Conservation (phyloP, 441 rosid species). For the Codiaeum variegatum region DNA sequence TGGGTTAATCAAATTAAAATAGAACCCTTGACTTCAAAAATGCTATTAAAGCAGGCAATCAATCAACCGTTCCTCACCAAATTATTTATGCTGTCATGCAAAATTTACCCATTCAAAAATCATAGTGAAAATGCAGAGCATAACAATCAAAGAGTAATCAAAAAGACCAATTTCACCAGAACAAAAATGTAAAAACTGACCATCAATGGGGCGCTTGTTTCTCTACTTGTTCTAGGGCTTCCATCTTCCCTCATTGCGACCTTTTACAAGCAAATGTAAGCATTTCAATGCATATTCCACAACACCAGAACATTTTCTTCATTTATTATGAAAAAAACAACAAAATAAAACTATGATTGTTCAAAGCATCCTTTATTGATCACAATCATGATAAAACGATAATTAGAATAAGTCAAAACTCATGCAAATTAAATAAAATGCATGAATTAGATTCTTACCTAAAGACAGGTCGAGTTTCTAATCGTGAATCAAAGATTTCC, state of each 20-base stretch:
- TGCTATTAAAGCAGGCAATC: neutral
- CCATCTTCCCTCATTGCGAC: neutral
- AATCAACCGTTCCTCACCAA: neutral
- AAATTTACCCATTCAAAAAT: neutral
- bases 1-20: neutral
- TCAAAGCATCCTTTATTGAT: neutral
- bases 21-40: neutral
- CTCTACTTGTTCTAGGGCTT: neutral
- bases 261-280: neutral
- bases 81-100: neutral
- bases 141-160: no score
- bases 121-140: no score
- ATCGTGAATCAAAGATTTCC: neutral
- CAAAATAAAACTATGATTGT: neutral
- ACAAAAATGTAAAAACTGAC: neutral
- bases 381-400: neutral
- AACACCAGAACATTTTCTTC: neutral
- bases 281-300: neutral
- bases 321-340: neutral
- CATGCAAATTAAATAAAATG: neutral
- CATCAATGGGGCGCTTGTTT: neutral
- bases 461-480: neutral
- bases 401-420: neutral
- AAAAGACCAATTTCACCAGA: neutral
- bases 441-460: neutral